Percentiles rank a stretch among this genome's conserved stretches.
phyloP scores from a whole-genome alignment of 2,329 filamentous ascomycete genomes.

The Ophiostoma triangulosporum region DNA sequence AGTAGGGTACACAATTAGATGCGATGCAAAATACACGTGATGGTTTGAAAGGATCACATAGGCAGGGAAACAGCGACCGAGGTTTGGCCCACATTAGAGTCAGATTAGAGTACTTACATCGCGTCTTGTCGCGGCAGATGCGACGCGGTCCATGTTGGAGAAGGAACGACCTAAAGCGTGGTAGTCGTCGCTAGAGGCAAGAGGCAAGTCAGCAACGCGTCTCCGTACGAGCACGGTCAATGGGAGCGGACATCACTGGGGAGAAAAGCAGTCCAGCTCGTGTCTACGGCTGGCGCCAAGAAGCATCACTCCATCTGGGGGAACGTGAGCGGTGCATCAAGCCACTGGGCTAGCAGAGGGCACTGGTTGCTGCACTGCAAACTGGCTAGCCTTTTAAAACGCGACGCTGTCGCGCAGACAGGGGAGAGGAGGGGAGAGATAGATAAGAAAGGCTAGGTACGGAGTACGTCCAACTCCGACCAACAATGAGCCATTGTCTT shows the following conservation, averaged over 20 bases:
- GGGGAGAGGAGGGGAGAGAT: neutral
- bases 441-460: neutral
- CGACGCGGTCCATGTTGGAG: slow-evolving; percentile 1
- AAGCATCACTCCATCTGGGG: neutral
- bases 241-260: neutral
- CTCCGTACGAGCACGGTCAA: neutral
- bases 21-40: no score
- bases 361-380: neutral
- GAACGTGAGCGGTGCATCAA: neutral
- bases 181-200: neutral
- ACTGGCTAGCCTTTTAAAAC: neutral
- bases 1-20: no score
- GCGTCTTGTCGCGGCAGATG: neutral
- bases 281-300: neutral
- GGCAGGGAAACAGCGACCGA: neutral
- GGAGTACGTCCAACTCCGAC: no score
- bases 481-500: no score
- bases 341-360: neutral
- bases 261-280: neutral
- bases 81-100: neutral
- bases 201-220: neutral
- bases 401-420: no score
- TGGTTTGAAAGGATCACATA: neutral
- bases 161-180: neutral
- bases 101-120: slow-evolving; percentile 4